Conservation (phyloP, 768 basidiomycete species). For the Multifurca ochricompacta region DNA sequence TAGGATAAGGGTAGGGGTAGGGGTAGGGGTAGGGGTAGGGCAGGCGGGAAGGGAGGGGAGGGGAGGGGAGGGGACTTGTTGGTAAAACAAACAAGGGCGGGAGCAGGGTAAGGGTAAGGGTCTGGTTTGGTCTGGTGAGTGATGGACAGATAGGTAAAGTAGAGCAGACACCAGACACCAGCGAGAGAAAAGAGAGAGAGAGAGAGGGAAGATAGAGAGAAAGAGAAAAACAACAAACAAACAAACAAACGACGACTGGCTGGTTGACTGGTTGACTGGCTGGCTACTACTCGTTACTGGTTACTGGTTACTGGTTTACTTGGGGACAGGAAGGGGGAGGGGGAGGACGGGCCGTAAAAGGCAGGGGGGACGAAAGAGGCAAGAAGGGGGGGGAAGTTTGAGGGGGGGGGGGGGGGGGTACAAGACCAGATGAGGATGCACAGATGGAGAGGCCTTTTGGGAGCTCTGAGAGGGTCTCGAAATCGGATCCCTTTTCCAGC, state of each 20-base stretch:
- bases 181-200: background rate
- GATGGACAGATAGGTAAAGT: too few relatives aligned
- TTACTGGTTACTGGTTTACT: too few relatives aligned
- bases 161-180: too few relatives aligned
- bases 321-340: conserved; percentile 5
- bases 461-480: conserved; percentile 21
- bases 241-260: too few relatives aligned
- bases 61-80: background rate
- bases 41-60: background rate
- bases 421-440: conserved; percentile 16
- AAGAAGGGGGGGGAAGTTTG: conserved; percentile 15
- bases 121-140: background rate
- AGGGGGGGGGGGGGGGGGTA: conserved; percentile 20
- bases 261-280: too few relatives aligned
- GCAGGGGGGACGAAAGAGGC: conserved; percentile 24
- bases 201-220: background rate
- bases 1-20: background rate
- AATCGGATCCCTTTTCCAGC: conserved; percentile 23
- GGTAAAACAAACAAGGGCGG: too few relatives aligned
- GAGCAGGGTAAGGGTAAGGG: background rate
- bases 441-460: conserved; percentile 20
- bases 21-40: background rate
- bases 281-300: too few relatives aligned
- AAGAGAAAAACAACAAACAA: too few relatives aligned
- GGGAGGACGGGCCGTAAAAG: conserved; percentile 21